Evolutionary conservation across 2,329 filamentous ascomycete species (phyloP).

Genomic region (Sclerotinia subarctica): DNA sequence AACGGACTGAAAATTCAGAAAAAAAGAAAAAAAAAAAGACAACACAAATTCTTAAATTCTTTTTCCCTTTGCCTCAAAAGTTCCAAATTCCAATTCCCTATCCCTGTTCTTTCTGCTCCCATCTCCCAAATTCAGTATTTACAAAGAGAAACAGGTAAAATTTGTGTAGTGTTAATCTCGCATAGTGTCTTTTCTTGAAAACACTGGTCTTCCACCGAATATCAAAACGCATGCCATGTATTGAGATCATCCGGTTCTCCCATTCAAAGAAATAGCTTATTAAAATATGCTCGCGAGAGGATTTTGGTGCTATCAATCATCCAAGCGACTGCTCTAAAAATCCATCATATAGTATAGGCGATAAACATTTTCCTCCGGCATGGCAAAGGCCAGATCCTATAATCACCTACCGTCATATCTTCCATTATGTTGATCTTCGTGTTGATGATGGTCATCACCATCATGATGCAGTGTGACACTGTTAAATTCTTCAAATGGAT

Average conservation of each 20-base stretch:
- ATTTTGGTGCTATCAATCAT: background rate
- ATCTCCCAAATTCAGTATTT: slow-evolving; percentile 8
- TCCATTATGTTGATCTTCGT: slow-evolving; percentile 36
- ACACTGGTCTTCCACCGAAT: background rate
- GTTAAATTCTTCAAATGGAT: slow-evolving; percentile 99
- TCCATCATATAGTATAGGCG: background rate
- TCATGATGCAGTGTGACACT: slow-evolving; percentile 97
- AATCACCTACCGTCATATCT: slow-evolving; percentile 31
- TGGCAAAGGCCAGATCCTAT: background rate
- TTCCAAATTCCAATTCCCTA: slow-evolving; percentile 3
- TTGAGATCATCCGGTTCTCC: background rate
- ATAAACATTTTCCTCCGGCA: background rate
- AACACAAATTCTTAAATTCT: slow-evolving; percentile 6
- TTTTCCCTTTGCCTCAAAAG: slow-evolving; percentile 8
- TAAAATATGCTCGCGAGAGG: slow-evolving; percentile 13
- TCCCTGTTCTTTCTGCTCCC: slow-evolving; percentile 3
- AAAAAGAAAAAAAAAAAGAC: background rate
- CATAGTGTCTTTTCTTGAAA: slow-evolving; percentile 1
- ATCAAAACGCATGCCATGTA: background rate
- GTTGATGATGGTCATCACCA: slow-evolving; percentile 61
- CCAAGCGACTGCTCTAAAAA: slow-evolving; percentile 8
- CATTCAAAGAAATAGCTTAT: background rate
- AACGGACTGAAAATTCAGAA: background rate
- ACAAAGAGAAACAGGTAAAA: slow-evolving; percentile 10
- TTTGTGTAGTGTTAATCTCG: background rate